Base-by-base conservation (phyloP, 2,329 filamentous ascomycete genomes). In the Aureobasidium leucospermi region DNA sequence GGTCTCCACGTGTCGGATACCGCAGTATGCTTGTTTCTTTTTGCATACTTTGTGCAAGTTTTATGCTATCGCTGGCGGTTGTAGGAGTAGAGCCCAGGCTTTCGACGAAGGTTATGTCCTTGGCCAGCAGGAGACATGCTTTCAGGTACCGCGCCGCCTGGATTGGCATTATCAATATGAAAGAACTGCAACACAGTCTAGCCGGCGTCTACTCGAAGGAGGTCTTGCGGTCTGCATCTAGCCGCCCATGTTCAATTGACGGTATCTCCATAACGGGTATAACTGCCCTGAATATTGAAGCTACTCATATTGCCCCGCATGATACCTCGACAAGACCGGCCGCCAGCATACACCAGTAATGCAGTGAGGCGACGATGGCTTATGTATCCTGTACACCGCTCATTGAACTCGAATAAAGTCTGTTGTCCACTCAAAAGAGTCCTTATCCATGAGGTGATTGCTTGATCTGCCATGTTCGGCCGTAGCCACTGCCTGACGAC, bases 1-100 rank as follows among this genome's bases (percentile, higher is more conserved):
- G 45, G 42, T 58, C 31, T 60, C 51, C 62, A 47, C 45, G 43
- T 42, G 55, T 55, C 13, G 39, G 43, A 51, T 28, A 55, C 52
- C 58, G 42, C 29, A 52, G 56, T 51, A 52, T 53, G 53, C 42
- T 47, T 51, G 23, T 28, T 11, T n/a, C n/a, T 3, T 45, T 29
- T 11, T 16, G 23, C 23, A 23, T 23, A 23, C 23, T 56, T 56
- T 56, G 39, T 60, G 58, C 42, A n/a, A 28, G 32, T 29, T 39
- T 59, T 55, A 55, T 55, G 51, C 51, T 28, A 23, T 28, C 43
- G 45, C 49, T 49, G 31, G 43, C 43, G 34, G 56, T 16, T 11
- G 13, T 16, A 45, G 31, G 36, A 58, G 13, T 16, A 45, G 31
- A 45, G 60, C 49, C 42, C 38, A 45, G 39, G 28, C 57, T 52